Base-by-base conservation (phyloP, 139 green algal genomes). In the Bryopsis sp. region DNA sequence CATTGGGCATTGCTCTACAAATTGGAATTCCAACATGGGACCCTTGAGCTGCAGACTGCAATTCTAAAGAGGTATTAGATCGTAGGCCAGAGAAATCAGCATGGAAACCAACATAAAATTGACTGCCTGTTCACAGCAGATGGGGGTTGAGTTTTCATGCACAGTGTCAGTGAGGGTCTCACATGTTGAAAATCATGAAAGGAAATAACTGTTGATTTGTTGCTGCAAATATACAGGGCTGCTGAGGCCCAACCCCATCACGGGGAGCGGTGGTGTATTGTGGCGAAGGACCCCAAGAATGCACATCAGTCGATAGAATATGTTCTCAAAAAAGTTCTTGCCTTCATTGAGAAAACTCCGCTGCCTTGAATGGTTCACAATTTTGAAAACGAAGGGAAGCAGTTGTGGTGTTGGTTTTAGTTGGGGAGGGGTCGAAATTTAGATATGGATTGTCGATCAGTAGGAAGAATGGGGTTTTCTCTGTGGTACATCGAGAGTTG, bases 241-340 rank as follows among this genome's bases (percentile, higher is more conserved):
- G 54, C 70, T 1, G 64, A 54, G 1, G 78, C 85, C 3, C 89
- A 96, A 75, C 93, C 93, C 2, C 84, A 85, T 32, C 85, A 97
- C 60, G 94, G 94, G 0, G 93, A 98, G 88, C 70, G 78, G 2
- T 99, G 94, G 94, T 73, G 76, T 72, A 67, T 74, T 0, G 84
- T 97, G 28, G 54, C 82, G 29, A 99, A 98, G 77, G 73, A 84
- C 33, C 72, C 80, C 0, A 74, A 79, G 5, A 94, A 95, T 72
- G 81, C 82, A 26, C 87, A 95, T 58, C 59, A 82, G 39, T 69
- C 79, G 5, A 67, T 81, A 0, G 83, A 92, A 34, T 70, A 70
- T 32, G 39, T 96, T 64, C 78, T 98, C 4, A 65, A 65, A 33
- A 39, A 39, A 65, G 58, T 65, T 35, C n/a, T n/a, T n/a, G n/a